Percentiles rank a stretch among this genome's conserved stretches.
These are phyloP conservation scores for Trypanosoma mega DNA, from an alignment of 208 protist genomes.

Conservation along the genomic window DNA sequence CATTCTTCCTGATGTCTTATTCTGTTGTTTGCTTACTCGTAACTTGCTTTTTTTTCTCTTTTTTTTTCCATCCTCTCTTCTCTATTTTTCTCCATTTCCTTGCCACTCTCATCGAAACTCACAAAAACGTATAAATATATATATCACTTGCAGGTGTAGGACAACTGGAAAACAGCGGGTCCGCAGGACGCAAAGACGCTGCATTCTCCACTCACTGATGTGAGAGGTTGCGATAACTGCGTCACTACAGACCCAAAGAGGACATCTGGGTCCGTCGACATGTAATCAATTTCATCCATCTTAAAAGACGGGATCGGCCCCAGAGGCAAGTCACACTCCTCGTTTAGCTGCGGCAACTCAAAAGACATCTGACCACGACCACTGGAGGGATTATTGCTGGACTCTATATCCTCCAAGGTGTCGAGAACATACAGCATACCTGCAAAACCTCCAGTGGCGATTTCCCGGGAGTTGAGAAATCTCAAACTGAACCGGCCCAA, in stretches of 20 bases:
- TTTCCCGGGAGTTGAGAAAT: constrained; percentile 57
- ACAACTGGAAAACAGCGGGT: constrained; percentile 69
- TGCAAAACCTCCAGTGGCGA: constrained; percentile 78
- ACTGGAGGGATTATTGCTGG: not conserved
- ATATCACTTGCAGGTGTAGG: constrained; percentile 38
- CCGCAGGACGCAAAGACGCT: constrained; percentile 67
- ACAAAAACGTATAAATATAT: no score
- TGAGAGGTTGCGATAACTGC: constrained; percentile 24
- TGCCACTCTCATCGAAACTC: no score
- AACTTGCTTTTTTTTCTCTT: no score
- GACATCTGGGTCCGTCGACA: not conserved
- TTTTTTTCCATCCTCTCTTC: no score
- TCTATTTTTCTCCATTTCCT: no score
- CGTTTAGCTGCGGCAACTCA: constrained; percentile 48
- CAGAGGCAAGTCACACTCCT: constrained; percentile 27
- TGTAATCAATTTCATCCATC: constrained; percentile 39
- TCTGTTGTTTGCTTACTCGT: no score
- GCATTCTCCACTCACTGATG: constrained; percentile 45
- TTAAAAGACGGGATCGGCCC: constrained; percentile 38
- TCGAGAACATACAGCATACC: constrained; percentile 71
- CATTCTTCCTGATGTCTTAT: no score
- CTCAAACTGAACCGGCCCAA: constrained; percentile 72
- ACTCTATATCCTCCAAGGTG: constrained; percentile 24
- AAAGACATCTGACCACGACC: constrained; percentile 35
- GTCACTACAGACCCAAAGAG: constrained; percentile 10